These are phyloP conservation scores for Rubia peregrina DNA, from an alignment of 305 asterid species.

Conservation along the genomic window DNA sequence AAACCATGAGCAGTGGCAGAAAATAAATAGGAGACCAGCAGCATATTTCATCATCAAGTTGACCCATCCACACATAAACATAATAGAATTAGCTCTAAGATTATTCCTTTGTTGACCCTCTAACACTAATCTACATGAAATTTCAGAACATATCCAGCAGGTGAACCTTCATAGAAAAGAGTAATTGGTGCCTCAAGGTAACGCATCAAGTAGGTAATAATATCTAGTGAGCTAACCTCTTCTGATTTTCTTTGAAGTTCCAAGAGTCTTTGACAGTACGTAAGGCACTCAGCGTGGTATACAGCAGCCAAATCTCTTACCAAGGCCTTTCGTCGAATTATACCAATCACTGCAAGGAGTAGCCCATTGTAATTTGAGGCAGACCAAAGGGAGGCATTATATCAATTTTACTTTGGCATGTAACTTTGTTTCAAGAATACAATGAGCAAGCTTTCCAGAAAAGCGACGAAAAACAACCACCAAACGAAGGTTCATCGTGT, in stretches of 20 bases:
- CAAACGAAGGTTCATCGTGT: neutral
- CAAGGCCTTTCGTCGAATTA: conserved; percentile 77
- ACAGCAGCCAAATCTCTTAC: conserved; percentile 81
- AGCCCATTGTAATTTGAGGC: conserved; percentile 11
- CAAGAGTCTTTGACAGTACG: conserved; percentile 83
- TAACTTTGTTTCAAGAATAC: neutral
- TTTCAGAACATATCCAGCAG: neutral
- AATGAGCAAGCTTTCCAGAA: neutral
- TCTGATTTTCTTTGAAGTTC: conserved; percentile 71
- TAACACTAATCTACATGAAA: neutral
- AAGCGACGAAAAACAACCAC: neutral
- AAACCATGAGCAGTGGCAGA: neutral
- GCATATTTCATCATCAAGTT: neutral
- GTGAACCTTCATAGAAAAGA: neutral
- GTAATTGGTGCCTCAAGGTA: neutral
- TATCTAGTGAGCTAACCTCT: conserved; percentile 45
- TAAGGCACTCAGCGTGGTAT: conserved; percentile 87
- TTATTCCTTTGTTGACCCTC: neutral
- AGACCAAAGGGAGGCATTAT: neutral
- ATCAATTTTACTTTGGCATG: neutral
- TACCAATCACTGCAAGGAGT: conserved; percentile 64
- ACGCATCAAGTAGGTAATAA: neutral
- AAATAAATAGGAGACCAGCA: neutral
- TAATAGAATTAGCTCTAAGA: neutral
- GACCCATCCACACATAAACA: neutral